A percentile compares a stretch with the other conserved stretches of the same genome.
phyloP scores from a whole-genome alignment of 768 basidiomycete species.

The Lactarius pseudohatsudake region DNA sequence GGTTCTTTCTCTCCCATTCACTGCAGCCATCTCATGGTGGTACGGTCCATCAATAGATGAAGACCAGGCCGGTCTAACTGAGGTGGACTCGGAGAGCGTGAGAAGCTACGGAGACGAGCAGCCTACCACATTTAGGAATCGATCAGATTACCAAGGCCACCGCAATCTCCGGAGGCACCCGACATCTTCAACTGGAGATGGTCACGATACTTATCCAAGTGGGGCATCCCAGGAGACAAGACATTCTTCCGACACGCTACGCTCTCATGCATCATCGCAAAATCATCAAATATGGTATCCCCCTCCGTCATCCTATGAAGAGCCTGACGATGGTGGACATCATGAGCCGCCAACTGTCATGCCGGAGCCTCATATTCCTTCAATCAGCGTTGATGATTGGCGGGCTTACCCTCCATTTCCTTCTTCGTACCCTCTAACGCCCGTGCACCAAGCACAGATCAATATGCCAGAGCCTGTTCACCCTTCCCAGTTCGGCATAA shows the following conservation, averaged over 20 bases:
- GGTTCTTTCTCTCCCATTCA: constrained; percentile 42
- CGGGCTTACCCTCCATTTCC: constrained; percentile 72
- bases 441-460: constrained; percentile 41
- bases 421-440: constrained; percentile 75
- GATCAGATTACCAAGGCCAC: not conserved
- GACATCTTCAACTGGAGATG: constrained; percentile 2
- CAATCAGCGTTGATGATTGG: constrained; percentile 52
- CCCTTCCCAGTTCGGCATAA: constrained; percentile 19
- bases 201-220: constrained; percentile 10
- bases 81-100: constrained; percentile 28
- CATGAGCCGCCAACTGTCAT: constrained; percentile 23
- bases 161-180: not conserved
- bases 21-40: constrained; percentile 38
- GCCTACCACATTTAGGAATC: constrained; percentile 2
- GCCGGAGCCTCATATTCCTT: constrained; percentile 16
- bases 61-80: constrained; percentile 23
- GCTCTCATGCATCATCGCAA: constrained; percentile 8
- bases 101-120: constrained; percentile 23
- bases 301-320: constrained; percentile 48
- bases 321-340: constrained; percentile 35
- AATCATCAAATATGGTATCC: constrained; percentile 63
- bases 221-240: constrained; percentile 5
- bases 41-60: constrained; percentile 30
- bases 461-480: constrained; percentile 29
- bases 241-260: constrained; percentile 15